Evolutionary conservation across 2,329 filamentous ascomycete species (phyloP), one percentile per base, ranked within the genome.

Genomic region (Fusarium coffeatum): DNA sequence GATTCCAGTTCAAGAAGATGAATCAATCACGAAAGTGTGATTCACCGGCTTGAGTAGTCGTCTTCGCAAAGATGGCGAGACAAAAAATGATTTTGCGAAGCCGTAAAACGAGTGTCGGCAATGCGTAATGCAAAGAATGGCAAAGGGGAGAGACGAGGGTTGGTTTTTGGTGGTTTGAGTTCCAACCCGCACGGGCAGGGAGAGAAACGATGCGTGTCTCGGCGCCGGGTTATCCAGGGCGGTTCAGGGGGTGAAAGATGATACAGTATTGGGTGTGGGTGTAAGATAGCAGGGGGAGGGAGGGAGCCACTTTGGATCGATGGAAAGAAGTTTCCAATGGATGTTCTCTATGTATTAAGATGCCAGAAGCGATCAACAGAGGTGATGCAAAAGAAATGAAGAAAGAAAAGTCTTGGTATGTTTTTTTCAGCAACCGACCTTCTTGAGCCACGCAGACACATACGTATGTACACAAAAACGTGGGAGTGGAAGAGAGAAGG

Each of bases 101-200:
- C 73, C 64, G 68, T 68, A 74, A 72, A 73, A 67, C 66, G 72
- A 74, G 64, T 71, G 72, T 74, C 69, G 72, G 68, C 67, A 63
- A 68, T 72, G 71, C 67, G 64, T 67, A 69, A 66, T 69, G 62
- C 68, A 68, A 61, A 69, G 64, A 72, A 51, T 55, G 69, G 66
- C 69, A 69, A 72, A 75, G 66, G 64, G 64, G 69, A 67, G 58
- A 51, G 58, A 55, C 23, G 72, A 72, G 42, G 46, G 61, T 66
- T 72, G 60, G 57, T 59, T 69, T 64, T 72, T 72, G 66, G 69
- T 65, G 68, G 63, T 72, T 71, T 72, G 69, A 71, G 57, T 64
- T 59, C 49, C 47, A 64, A 57, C 55, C 57, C 55, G 59, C 58
- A 71, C 45, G 57, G 64, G 60, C 54, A 67, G 64, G 69, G 62